Evolutionary conservation across 345 rosid genomes (phyloP).

Genomic region (Psidium guajava): DNA sequence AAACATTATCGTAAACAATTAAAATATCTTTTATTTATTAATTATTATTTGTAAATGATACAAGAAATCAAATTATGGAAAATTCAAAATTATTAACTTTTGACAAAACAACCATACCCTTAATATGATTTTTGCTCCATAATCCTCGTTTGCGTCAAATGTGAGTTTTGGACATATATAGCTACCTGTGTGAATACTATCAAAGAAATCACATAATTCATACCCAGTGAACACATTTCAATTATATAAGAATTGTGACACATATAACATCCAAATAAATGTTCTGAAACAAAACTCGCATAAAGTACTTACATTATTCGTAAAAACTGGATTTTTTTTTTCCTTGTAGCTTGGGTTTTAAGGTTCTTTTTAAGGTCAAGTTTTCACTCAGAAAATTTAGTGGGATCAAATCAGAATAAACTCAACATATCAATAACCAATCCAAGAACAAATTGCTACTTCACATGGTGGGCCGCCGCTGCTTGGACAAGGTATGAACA

Average conservation of each 20-base stretch:
- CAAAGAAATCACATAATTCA: background rate
- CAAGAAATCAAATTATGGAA: background rate
- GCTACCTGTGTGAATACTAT: background rate
- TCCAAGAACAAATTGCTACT: background rate
- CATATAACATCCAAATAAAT: background rate
- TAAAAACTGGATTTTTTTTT: background rate
- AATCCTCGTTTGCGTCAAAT: background rate
- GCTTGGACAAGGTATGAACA: background rate
- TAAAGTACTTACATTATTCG: background rate
- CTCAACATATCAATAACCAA: background rate
- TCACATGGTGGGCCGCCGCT: background rate
- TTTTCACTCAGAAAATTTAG: background rate
- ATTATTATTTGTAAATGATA: background rate
- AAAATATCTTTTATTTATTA: background rate
- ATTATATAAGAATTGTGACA: background rate
- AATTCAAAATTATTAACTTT: background rate
- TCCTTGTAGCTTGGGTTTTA: background rate
- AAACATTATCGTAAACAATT: background rate
- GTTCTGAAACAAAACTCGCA: background rate
- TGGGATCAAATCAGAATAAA: background rate
- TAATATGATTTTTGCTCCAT: background rate
- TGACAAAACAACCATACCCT: rapidly evolving
- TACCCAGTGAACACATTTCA: background rate
- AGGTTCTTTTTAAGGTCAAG: background rate
- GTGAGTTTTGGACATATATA: background rate